These are phyloP conservation scores for Aphanomyces astaci DNA, from an alignment of 352 stramenopile species.

Conservation along the genomic window DNA sequence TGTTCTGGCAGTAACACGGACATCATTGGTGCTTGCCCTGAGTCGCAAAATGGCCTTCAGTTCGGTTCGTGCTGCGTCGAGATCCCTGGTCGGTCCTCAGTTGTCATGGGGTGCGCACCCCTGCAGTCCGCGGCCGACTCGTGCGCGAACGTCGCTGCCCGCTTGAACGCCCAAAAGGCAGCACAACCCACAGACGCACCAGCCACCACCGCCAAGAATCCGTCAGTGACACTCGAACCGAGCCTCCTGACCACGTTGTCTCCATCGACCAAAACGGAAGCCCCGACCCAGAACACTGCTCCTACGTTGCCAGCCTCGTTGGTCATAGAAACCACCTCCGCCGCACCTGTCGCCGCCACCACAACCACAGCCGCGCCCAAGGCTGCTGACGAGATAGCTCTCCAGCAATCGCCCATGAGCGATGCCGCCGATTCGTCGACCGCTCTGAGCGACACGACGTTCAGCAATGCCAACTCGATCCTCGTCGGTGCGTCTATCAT, in stretches of 20 bases:
- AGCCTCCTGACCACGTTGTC: too few relatives aligned
- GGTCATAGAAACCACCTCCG: too few relatives aligned
- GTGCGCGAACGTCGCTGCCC: slow-evolving; percentile 6
- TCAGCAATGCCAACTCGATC: neutral
- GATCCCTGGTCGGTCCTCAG: neutral
- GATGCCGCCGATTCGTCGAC: neutral
- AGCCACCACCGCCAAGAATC: neutral
- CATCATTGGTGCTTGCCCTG: neutral
- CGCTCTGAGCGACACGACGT: neutral
- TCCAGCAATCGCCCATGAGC: slow-evolving; percentile 6
- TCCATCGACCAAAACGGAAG: too few relatives aligned
- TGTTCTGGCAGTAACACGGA: neutral
- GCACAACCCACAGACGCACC: neutral
- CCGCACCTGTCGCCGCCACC: neutral
- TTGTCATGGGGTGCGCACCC: slow-evolving; percentile 18
- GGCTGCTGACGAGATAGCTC: neutral
- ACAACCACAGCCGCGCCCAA: neutral
- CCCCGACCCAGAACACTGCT: too few relatives aligned
- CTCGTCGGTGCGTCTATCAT: neutral
- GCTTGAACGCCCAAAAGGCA: neutral
- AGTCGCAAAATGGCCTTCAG: neutral
- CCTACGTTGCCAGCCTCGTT: too few relatives aligned
- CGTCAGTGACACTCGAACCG: neutral
- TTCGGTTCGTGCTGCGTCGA: slow-evolving; percentile 18
- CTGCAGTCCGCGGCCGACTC: slow-evolving; percentile 1